Base-by-base conservation (phyloP, 1,139 yeast species). In the Debaryomyces singareniensis region DNA sequence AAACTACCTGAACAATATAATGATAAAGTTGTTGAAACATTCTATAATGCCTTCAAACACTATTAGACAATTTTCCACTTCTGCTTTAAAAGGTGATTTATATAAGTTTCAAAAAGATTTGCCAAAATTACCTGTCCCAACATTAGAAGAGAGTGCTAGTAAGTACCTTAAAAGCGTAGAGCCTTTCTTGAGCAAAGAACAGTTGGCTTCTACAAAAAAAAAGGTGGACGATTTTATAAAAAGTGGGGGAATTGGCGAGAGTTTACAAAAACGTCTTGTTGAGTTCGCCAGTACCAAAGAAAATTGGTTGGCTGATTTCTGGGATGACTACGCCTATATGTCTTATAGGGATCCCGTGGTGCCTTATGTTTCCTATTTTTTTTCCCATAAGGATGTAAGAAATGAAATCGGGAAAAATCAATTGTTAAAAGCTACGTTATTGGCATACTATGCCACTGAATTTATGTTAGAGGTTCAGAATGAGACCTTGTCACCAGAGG, bases 261-360 rank as follows among this genome's bases (percentile, higher is more conserved):
- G 58, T 23, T 70, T 91, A 40, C 97, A 91, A 53, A 43, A 62
- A 33, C 72, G 91, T 42, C 69, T 91, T 34, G 51, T 59, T 26
- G 62, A 70, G 16, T 75, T 75, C 44, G 79, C 93, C 25, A 48
- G 59, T 24, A 71, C 60, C 36, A 72, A 77, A 42, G 79, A 85
- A 52, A 91, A 91, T 58, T 91, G 98, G 98, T 71, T 91, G 49
- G 76, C 85, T 32, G 82, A 76, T 38, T 86, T 82, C 71, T 91
- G 98, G 98, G 95, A 89, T 55, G 84, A 84, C 48, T 86, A 82
- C 45, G 95, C 96, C 20, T 91, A 91, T 58, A 66, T 91, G 67
- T 78, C 84, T 25, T 87, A 86, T 61, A 75, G 94, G 44, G 97
- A 86, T 55, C 95, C 97, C 0, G 85, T 91, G 15, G 86, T 85